Conservation (phyloP, 108 stramenopile species). For the Skeletonema potamos region DNA sequence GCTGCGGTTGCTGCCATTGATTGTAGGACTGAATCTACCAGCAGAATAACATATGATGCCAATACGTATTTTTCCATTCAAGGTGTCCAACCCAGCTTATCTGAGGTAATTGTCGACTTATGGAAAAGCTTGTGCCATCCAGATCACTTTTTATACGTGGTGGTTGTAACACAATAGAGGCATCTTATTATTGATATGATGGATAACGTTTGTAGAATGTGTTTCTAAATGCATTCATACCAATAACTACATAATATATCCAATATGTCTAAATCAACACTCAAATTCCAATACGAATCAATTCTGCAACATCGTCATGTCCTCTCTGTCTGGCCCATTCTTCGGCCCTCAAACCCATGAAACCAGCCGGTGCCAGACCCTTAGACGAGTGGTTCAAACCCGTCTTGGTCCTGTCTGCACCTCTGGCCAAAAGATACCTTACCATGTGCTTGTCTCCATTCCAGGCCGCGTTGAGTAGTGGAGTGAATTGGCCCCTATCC, state of each 20-base stretch:
- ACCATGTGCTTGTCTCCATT: slow-evolving; percentile 68
- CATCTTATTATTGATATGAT: no score
- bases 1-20: neutral
- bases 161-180: slow-evolving; percentile 20
- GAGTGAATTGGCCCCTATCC: slow-evolving; percentile 82
- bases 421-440: slow-evolving; percentile 62
- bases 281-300: slow-evolving; percentile 67
- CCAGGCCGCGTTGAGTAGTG: slow-evolving; percentile 81
- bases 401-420: slow-evolving; percentile 57
- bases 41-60: no score
- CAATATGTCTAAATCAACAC: neutral
- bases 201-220: no score
- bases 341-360: slow-evolving; percentile 72
- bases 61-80: slow-evolving; percentile 51
- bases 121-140: slow-evolving; percentile 74
- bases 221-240: no score
- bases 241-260: no score
- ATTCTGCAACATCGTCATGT: slow-evolving; percentile 64
- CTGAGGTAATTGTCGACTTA: slow-evolving; percentile 50
- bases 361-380: slow-evolving; percentile 67
- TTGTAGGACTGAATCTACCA: neutral
- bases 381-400: slow-evolving; percentile 69
- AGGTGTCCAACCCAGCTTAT: slow-evolving; percentile 62
- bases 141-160: slow-evolving; percentile 74
- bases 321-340: slow-evolving; percentile 76